These are phyloP conservation scores for Blepharisma japonicum DNA, from an alignment of 73 alveolate species.

Conservation along the genomic window DNA sequence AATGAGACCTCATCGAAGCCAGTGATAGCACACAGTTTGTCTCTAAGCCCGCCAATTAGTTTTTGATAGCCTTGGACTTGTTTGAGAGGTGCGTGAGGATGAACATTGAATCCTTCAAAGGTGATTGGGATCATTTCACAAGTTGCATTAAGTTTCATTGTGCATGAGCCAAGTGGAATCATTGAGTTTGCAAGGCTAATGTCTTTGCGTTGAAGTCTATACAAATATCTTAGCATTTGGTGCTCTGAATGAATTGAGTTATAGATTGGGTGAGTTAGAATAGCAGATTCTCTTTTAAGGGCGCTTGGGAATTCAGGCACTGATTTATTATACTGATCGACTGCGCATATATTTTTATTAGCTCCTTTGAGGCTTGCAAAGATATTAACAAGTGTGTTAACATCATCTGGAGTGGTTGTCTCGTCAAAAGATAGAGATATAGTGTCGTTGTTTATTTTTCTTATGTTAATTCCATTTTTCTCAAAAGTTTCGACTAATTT, in stretches of 20 bases:
- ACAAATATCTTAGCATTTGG: conserved; percentile 86
- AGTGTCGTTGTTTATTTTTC: conserved; percentile 49
- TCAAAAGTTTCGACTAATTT: conserved; percentile 23
- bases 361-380: conserved; percentile 45
- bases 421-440: conserved; percentile 77
- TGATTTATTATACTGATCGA: background rate
- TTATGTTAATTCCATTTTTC: conserved; percentile 57
- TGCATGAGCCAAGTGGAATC: conserved; percentile 93
- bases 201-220: conserved; percentile 72
- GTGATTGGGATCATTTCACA: conserved; percentile 86
- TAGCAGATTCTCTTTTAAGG: conserved; percentile 37
- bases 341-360: background rate
- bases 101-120: conserved; percentile 77
- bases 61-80: conserved; percentile 79
- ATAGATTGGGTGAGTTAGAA: conserved; percentile 68
- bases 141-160: conserved; percentile 93
- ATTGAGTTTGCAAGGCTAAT: conserved; percentile 64
- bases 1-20: conserved; percentile 82
- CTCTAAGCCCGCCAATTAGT: conserved; percentile 62
- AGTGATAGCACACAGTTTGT: conserved; percentile 57
- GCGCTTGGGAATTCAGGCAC: conserved; percentile 22
- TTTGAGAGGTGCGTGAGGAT: conserved; percentile 84
- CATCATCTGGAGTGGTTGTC: conserved; percentile 65
- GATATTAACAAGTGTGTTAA: conserved; percentile 44
- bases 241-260: conserved; percentile 74